Conservation (phyloP, 768 basidiomycete genomes). For the Boletus rubroflammeus region DNA sequence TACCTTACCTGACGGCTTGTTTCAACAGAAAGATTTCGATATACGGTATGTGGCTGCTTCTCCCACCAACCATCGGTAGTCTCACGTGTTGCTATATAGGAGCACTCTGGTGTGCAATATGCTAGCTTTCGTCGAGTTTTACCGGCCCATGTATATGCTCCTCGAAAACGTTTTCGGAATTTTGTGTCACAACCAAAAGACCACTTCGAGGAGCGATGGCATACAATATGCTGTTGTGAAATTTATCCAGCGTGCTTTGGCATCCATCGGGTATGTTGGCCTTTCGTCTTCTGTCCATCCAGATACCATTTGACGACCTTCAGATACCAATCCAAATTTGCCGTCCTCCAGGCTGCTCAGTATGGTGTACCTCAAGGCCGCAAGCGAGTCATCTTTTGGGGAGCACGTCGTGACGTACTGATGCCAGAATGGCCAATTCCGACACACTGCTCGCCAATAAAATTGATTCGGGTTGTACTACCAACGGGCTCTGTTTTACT, state of each 20-base stretch:
- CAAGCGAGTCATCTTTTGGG: conserved; percentile 65
- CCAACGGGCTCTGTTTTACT: conserved; percentile 42
- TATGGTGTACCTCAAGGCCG: conserved; percentile 74
- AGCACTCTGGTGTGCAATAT: conserved; percentile 65
- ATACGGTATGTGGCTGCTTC: conserved; percentile 40
- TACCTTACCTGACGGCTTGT: conserved; percentile 2
- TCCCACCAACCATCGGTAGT: background rate
- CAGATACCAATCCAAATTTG: conserved; percentile 61
- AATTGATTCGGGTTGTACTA: conserved; percentile 35
- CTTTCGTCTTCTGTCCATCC: background rate
- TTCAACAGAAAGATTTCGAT: conserved; percentile 52
- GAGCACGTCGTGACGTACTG: conserved; percentile 51
- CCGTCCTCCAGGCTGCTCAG: conserved; percentile 63
- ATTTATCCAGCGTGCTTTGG: conserved; percentile 56
- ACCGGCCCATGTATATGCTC: conserved; percentile 58
- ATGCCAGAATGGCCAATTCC: conserved; percentile 66
- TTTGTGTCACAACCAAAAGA: conserved; percentile 46
- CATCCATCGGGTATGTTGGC: conserved; percentile 57
- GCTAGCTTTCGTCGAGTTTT: conserved; percentile 67
- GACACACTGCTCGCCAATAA: conserved; percentile 46
- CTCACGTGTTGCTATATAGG: conserved; percentile 30
- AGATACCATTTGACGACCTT: background rate
- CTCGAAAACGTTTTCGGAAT: conserved; percentile 73
- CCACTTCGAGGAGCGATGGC: conserved; percentile 32
- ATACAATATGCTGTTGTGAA: conserved; percentile 62